Percentiles rank a stretch among this genome's conserved stretches.
phyloP scores from a whole-genome alignment of 106 monocot species.

The Allium cepa region DNA sequence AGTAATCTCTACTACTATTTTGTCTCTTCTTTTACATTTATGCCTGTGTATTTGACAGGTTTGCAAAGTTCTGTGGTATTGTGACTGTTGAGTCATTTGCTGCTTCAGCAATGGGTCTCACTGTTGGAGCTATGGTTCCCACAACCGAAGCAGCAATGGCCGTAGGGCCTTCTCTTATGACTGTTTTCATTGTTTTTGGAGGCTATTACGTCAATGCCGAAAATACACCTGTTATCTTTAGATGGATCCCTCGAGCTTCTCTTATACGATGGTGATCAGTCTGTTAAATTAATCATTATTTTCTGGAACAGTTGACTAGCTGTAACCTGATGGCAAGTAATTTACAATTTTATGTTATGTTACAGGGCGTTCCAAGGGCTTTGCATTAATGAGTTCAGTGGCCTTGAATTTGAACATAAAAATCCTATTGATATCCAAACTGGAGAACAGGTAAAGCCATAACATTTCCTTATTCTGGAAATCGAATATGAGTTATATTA shows the following conservation, averaged over 20 bases:
- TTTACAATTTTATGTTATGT: neutral
- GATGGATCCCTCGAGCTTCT: constrained; percentile 91
- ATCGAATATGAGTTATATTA: too few relatives aligned
- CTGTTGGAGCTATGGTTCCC: constrained; percentile 94
- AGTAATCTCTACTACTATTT: neutral
- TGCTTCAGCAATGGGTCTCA: constrained; percentile 97
- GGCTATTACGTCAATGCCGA: constrained; percentile 96
- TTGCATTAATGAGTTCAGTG: constrained; percentile 89
- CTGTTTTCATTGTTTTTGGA: constrained; percentile 95
- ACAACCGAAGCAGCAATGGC: constrained; percentile 99
- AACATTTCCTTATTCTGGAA: too few relatives aligned
- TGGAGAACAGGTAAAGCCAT: constrained; percentile 75
- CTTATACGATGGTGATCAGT: constrained; percentile 86
- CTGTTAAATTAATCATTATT: constrained; percentile 1
- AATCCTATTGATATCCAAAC: constrained; percentile 78
- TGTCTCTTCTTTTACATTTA: neutral
- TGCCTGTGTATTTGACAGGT: constrained; percentile 28
- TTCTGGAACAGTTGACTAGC: neutral
- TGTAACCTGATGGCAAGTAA: neutral
- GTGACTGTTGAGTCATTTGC: constrained; percentile 88
- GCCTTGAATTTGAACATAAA: constrained; percentile 77
- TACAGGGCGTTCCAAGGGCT: constrained; percentile 97
- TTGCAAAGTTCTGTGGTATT: constrained; percentile 85
- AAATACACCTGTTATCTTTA: constrained; percentile 84
- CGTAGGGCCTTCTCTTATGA: constrained; percentile 96